Evolutionary conservation across 1,284 basidiomycete genomes (phyloP).

Genomic region (Moniliophthora roreri): DNA sequence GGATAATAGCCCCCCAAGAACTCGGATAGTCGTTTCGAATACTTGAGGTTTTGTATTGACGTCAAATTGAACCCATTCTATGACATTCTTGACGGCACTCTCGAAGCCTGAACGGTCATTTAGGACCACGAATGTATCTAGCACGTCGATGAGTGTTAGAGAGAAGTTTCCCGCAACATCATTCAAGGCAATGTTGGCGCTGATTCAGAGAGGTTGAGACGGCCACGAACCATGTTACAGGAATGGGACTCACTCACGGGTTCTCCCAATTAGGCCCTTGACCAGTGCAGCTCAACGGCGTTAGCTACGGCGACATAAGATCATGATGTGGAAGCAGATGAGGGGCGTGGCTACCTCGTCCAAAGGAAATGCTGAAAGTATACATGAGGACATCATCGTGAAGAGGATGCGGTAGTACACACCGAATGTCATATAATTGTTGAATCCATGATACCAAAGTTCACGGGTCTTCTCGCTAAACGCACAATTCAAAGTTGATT

Average conservation of each 20-base stretch:
- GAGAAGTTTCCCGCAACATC: conserved; percentile 89
- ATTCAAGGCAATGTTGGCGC: conserved; percentile 71
- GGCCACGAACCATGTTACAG: background rate
- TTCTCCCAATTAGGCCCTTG: conserved; percentile 79
- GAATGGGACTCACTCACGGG: conserved; percentile 51
- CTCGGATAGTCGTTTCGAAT: conserved; percentile 89
- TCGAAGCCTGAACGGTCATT: conserved; percentile 75
- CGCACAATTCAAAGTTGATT: conserved; percentile 6
- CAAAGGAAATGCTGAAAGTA: conserved; percentile 67
- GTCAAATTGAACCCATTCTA: conserved; percentile 80
- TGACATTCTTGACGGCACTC: conserved; percentile 70
- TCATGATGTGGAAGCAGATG: background rate
- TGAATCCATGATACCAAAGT: conserved; percentile 82
- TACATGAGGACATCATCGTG: conserved; percentile 10
- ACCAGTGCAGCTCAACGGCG: conserved; percentile 83
- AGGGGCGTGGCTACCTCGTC: conserved; percentile 57
- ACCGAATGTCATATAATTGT: conserved; percentile 81
- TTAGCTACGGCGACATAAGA: conserved; percentile 53
- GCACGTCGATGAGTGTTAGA: conserved; percentile 76
- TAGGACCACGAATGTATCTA: conserved; percentile 82
- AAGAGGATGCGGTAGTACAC: conserved; percentile 21
- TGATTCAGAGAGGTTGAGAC: conserved; percentile 27
- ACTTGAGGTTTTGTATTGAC: conserved; percentile 91
- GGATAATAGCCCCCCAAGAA: conserved; percentile 85
- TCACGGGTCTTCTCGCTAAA: conserved; percentile 69